Conservation (phyloP, 106 monocot genomes). For the Dioscorea dumetorum region DNA sequence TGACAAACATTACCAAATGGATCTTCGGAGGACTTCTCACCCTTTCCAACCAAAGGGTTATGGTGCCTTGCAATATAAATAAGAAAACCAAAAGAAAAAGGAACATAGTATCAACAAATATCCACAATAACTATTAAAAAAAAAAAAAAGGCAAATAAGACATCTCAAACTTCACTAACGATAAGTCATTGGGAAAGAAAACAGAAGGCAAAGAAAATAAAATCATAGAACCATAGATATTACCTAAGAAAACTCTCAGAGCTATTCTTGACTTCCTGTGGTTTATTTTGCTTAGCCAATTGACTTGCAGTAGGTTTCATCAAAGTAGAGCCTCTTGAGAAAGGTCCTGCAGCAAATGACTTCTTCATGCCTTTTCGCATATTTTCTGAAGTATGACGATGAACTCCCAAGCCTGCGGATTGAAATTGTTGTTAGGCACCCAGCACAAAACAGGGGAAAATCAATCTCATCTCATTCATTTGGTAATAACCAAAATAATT, state of each 20-base stretch:
- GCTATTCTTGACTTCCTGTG: slow-evolving; percentile 7
- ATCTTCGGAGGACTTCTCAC: slow-evolving; percentile 18
- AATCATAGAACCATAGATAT: slow-evolving; percentile 1
- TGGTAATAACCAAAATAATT: too few relatives aligned
- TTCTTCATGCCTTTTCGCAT: slow-evolving; percentile 10
- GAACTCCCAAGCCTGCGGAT: slow-evolving; percentile 1
- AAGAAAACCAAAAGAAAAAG: too few relatives aligned
- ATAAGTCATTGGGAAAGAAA: too few relatives aligned
- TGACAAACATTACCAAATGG: slow-evolving; percentile 32
- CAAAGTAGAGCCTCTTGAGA: slow-evolving; percentile 47
- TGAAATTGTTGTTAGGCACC: background rate
- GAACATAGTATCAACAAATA: too few relatives aligned
- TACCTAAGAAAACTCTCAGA: slow-evolving; percentile 9
- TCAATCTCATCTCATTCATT: too few relatives aligned
- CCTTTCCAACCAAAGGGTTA: slow-evolving; percentile 23
- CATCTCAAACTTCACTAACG: too few relatives aligned
- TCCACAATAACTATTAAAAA: too few relatives aligned
- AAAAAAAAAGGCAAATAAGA: too few relatives aligned
- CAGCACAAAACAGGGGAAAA: too few relatives aligned
- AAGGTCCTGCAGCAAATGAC: slow-evolving; percentile 11
- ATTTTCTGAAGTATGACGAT: slow-evolving; percentile 11
- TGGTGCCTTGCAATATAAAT: slow-evolving; percentile 24
- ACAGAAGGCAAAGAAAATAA: background rate
- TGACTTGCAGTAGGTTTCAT: slow-evolving; percentile 91
- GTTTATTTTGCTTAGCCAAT: slow-evolving; percentile 56